phyloP scores from a whole-genome alignment of 306 rosid genomes.

The Vigna mungo region DNA sequence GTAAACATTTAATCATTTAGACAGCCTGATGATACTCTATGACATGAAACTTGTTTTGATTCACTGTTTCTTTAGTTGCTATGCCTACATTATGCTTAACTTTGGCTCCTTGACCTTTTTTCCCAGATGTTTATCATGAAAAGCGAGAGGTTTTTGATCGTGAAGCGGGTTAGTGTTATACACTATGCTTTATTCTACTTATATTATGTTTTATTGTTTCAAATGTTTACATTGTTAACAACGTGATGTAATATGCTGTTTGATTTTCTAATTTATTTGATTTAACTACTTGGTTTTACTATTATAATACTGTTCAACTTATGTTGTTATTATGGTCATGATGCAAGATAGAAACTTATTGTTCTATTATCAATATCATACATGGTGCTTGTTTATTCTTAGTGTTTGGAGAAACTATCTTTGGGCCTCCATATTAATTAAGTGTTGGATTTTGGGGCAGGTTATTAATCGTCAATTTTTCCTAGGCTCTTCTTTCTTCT shows the following conservation, averaged over 20 bases:
- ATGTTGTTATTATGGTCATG: constrained; percentile 15
- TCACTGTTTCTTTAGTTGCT: constrained; percentile 18
- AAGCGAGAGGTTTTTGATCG: constrained; percentile 85
- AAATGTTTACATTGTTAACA: neutral
- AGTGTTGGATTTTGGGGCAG: constrained; percentile 30
- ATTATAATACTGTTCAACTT: constrained; percentile 28
- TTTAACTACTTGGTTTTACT: neutral
- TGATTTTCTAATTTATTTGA: neutral
- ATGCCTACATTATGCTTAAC: constrained; percentile 26
- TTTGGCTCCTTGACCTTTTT: constrained; percentile 14
- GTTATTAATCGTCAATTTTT: constrained; percentile 28
- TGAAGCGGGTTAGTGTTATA: constrained; percentile 73
- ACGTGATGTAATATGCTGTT: constrained; percentile 3
- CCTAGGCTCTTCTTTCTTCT: constrained; percentile 23
- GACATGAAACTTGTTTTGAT: constrained; percentile 17
- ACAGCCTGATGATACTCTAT: constrained; percentile 27
- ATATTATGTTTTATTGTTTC: neutral
- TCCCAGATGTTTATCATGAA: constrained; percentile 90
- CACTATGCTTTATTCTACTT: constrained; percentile 19
- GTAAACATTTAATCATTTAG: constrained; percentile 12
- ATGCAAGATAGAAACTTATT: constrained; percentile 8
- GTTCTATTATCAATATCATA: constrained; percentile 11
- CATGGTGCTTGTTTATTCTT: constrained; percentile 13
- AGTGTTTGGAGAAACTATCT: constrained; percentile 7
- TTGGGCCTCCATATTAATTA: constrained; percentile 2